Evolutionary conservation across 192 early-diverging fungal species (phyloP).

Genomic region (Umbelopsis vinacea): DNA sequence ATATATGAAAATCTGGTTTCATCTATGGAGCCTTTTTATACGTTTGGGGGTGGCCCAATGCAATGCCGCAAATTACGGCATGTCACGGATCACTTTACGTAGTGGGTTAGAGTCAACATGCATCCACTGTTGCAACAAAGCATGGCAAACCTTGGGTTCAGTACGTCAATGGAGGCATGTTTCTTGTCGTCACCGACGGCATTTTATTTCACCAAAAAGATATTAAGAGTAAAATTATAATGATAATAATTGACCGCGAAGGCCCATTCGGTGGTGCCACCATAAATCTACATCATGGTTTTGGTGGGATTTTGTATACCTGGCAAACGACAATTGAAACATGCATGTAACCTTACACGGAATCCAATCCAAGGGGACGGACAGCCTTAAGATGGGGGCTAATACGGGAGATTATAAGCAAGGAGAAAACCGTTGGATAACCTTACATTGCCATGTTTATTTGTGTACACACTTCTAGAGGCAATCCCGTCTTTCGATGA

Average conservation of each 20-base stretch:
- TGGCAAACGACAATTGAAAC: neutral
- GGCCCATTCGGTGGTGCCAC: neutral
- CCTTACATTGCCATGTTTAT: neutral
- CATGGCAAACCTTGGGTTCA: neutral
- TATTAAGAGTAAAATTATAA: too few species aligned
- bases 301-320: neutral
- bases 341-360: slow-evolving; percentile 10
- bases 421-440: neutral
- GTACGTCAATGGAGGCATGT: too few species aligned
- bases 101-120: too few species aligned
- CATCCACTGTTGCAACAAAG: neutral
- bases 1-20: slow-evolving; percentile 4
- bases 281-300: too few species aligned
- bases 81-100: neutral
- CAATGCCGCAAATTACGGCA: neutral
- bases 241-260: too few species aligned
- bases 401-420: slow-evolving; percentile 16
- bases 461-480: neutral
- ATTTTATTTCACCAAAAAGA: too few species aligned
- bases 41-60: neutral
- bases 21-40: neutral
- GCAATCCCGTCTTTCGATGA: neutral
- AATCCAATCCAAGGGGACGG: neutral
- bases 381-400: neutral
- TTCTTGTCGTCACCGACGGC: too few species aligned